Conservation (phyloP, 1,284 basidiomycete genomes). For the Ustilago hordei region DNA sequence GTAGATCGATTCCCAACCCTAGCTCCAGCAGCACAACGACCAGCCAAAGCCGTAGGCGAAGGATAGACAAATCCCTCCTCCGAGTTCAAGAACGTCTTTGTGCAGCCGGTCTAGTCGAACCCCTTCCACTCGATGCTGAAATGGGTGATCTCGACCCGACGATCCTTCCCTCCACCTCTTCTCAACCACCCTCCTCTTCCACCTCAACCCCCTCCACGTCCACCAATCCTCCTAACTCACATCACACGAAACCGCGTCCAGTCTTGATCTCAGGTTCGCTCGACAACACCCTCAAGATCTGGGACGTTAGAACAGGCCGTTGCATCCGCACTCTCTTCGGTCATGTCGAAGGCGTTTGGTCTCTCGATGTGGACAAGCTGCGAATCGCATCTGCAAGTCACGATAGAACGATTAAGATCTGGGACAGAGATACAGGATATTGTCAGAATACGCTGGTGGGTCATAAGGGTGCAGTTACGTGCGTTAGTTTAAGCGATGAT, state of each 20-base stretch:
- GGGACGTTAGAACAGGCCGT: slow-evolving; percentile 91
- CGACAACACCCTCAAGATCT: slow-evolving; percentile 95
- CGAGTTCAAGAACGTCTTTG: slow-evolving; percentile 59
- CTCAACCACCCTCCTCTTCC: background rate
- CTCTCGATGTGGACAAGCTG: slow-evolving; percentile 89
- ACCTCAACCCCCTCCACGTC: background rate
- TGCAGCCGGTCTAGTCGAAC: slow-evolving; percentile 60
- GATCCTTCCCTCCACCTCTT: slow-evolving; percentile 1
- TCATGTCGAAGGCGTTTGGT: slow-evolving; percentile 93
- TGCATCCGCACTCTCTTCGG: slow-evolving; percentile 89
- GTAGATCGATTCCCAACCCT: slow-evolving; percentile 5
- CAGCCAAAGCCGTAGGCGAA: slow-evolving; percentile 24
- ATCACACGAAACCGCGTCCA: slow-evolving; percentile 66
- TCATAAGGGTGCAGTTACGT: slow-evolving; percentile 92
- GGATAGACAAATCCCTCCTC: slow-evolving; percentile 59
- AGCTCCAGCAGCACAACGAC: slow-evolving; percentile 1
- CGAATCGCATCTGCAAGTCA: slow-evolving; percentile 91
- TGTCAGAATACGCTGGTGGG: slow-evolving; percentile 92
- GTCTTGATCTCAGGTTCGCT: slow-evolving; percentile 89
- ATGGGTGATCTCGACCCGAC: slow-evolving; percentile 63
- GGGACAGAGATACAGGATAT: slow-evolving; percentile 89
- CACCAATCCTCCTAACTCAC: background rate
- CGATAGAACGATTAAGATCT: slow-evolving; percentile 88
- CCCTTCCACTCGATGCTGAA: slow-evolving; percentile 62
- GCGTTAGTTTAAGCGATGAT: slow-evolving; percentile 89